These are phyloP conservation scores for Plasmodium coatneyi DNA, from an alignment of 169 alveolate genomes.

Conservation along the genomic window DNA sequence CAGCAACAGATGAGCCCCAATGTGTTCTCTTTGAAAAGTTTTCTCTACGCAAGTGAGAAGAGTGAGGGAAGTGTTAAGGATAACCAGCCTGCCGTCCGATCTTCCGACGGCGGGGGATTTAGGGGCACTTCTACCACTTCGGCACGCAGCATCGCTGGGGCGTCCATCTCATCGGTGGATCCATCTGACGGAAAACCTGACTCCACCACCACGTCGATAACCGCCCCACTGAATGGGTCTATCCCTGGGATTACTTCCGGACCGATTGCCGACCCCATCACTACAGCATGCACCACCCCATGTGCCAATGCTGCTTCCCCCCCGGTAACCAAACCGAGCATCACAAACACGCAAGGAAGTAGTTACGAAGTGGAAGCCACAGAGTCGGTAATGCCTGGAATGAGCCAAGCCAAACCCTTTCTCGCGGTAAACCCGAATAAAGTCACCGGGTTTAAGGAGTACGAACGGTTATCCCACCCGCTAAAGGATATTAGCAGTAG, in stretches of 20 bases:
- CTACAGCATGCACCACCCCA: neutral
- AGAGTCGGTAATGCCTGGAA: neutral
- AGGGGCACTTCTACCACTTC: neutral
- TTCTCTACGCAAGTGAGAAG: conserved; percentile 13
- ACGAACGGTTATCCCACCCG: conserved; percentile 75
- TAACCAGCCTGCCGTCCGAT: neutral
- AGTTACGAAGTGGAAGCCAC: conserved; percentile 3
- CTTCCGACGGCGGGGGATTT: neutral
- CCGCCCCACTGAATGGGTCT: neutral
- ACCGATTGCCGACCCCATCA: neutral
- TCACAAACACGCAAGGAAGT: neutral
- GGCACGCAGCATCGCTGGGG: neutral
- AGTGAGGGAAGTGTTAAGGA: neutral
- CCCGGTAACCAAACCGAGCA: neutral
- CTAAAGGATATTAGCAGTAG: conserved; percentile 70
- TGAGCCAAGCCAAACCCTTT: conserved; percentile 44
- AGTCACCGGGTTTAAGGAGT: conserved; percentile 75
- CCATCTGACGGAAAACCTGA: neutral
- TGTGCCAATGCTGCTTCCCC: neutral
- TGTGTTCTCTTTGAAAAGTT: conserved; percentile 21
- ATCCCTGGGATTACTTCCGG: neutral
- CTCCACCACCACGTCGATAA: neutral
- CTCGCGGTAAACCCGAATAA: conserved; percentile 73
- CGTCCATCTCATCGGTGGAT: neutral
- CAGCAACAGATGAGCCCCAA: conserved; percentile 54